Conservation (phyloP, 805 yeast species). For the Candida qinlingensis region DNA sequence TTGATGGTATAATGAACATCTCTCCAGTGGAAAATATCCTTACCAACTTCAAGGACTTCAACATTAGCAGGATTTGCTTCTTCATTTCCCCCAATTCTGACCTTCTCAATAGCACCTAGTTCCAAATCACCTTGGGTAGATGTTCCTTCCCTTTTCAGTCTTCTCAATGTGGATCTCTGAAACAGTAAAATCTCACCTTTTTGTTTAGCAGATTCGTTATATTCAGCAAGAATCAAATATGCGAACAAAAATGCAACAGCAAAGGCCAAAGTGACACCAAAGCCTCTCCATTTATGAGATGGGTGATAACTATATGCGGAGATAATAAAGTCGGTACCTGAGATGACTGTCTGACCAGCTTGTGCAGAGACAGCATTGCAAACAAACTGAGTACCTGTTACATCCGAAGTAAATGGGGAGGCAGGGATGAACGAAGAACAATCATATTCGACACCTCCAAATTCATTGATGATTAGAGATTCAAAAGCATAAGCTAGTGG, state of each 20-base stretch:
- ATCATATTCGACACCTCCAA: constrained; percentile 37
- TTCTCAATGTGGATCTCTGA: constrained; percentile 43
- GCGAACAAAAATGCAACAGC: constrained; percentile 46
- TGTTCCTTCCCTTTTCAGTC: constrained; percentile 38
- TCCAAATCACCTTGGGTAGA: constrained; percentile 24
- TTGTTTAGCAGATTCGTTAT: constrained; percentile 55
- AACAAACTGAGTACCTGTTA: constrained; percentile 27
- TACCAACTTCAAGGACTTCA: constrained; percentile 30
- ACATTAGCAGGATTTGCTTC: constrained; percentile 16
- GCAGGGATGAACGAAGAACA: constrained; percentile 47
- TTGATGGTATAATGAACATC: constrained; percentile 66
- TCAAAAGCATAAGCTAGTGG: constrained; percentile 57
- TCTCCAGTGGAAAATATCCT: constrained; percentile 71
- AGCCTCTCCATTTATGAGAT: constrained; percentile 56
- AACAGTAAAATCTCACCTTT: constrained; percentile 68
- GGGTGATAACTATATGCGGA: constrained; percentile 40
- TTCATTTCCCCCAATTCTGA: constrained; percentile 16
- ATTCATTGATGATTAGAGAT: constrained; percentile 54
- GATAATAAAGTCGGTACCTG: constrained; percentile 46
- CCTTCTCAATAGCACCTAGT: constrained; percentile 25
- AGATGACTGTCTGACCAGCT: constrained; percentile 44
- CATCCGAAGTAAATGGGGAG: constrained; percentile 12
- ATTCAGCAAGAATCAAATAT: constrained; percentile 52
- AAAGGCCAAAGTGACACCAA: constrained; percentile 57
- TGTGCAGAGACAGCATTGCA: constrained; percentile 55